Conservation (phyloP, 441 rosid genomes). For the Macaranga tanarius region DNA sequence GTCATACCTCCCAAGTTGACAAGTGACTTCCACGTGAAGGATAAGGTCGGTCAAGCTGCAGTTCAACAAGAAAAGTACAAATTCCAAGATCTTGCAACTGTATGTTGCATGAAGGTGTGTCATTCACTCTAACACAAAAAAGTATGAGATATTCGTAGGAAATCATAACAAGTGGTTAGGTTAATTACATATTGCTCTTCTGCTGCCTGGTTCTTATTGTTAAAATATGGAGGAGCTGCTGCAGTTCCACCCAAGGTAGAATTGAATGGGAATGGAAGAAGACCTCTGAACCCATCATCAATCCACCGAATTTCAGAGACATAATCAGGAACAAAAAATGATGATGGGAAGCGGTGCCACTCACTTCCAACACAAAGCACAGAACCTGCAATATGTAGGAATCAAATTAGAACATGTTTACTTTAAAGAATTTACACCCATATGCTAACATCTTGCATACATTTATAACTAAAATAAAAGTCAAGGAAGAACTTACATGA, state of each 20-base stretch:
- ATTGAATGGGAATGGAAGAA: conserved; percentile 91
- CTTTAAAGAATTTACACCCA: not conserved
- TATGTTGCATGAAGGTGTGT: not conserved
- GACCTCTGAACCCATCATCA: conserved; percentile 92
- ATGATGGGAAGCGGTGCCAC: conserved; percentile 96
- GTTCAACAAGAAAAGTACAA: conserved; percentile 86
- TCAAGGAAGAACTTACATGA: not conserved
- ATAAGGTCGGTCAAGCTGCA: conserved; percentile 75
- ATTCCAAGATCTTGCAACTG: conserved; percentile 67
- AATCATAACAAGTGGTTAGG: not conserved
- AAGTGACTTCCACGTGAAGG: conserved; percentile 71
- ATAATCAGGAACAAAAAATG: conserved; percentile 77
- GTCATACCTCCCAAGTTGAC: conserved; percentile 81
- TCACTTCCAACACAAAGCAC: conserved; percentile 94
- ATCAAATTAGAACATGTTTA: not conserved
- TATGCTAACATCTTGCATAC: not conserved
- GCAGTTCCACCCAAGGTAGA: conserved; percentile 84
- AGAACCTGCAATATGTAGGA: conserved; percentile 53
- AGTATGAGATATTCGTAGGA: not conserved
- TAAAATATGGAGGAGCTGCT: conserved; percentile 77
- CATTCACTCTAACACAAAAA: not conserved
- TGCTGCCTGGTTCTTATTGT: conserved; percentile 84
- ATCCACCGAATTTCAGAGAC: conserved; percentile 78
- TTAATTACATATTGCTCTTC: conserved; percentile 70
- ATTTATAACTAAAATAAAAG: not conserved